Conservation (phyloP, 2,329 filamentous ascomycete genomes). For the Exophiala calicioides region DNA sequence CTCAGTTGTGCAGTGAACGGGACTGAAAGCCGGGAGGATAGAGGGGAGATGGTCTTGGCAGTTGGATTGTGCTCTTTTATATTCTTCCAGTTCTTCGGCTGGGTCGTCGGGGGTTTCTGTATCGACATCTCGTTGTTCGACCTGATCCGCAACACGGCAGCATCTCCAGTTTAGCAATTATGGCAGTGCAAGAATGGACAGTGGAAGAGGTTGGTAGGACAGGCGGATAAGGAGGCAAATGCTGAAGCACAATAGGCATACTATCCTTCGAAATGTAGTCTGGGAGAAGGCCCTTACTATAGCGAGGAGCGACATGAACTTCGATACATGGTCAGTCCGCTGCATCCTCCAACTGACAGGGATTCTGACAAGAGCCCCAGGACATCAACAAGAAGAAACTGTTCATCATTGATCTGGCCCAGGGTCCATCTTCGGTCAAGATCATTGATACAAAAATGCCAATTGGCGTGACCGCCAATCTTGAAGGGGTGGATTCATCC, state of each 20-base stretch:
- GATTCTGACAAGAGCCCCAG: conserved; percentile 64
- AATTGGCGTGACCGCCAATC: conserved; percentile 74
- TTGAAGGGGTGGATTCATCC: conserved; percentile 60
- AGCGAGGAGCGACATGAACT: conserved; percentile 42
- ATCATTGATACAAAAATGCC: conserved; percentile 59
- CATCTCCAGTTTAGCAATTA: conserved; percentile 2
- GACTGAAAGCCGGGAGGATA: too few relatives aligned
- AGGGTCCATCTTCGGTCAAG: conserved; percentile 61
- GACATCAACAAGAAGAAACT: conserved; percentile 79
- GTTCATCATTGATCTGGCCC: conserved; percentile 67
- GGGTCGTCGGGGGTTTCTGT: too few relatives aligned
- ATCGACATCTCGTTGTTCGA: too few relatives aligned
- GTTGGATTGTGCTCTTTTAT: too few relatives aligned
- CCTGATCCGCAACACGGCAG: too few relatives aligned
- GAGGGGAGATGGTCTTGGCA: too few relatives aligned
- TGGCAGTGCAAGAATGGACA: conserved; percentile 46
- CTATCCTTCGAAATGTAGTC: conserved; percentile 34
- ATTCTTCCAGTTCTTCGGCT: too few relatives aligned
- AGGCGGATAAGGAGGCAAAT: background rate
- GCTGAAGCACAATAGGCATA: conserved; percentile 34
- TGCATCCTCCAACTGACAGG: conserved; percentile 36
- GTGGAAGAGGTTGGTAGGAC: conserved; percentile 48
- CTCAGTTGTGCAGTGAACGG: too few relatives aligned
- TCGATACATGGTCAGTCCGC: conserved; percentile 39
- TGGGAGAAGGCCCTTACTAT: conserved; percentile 46